Base-by-base conservation (phyloP, 805 yeast genomes). In the Candida tibetensis region DNA sequence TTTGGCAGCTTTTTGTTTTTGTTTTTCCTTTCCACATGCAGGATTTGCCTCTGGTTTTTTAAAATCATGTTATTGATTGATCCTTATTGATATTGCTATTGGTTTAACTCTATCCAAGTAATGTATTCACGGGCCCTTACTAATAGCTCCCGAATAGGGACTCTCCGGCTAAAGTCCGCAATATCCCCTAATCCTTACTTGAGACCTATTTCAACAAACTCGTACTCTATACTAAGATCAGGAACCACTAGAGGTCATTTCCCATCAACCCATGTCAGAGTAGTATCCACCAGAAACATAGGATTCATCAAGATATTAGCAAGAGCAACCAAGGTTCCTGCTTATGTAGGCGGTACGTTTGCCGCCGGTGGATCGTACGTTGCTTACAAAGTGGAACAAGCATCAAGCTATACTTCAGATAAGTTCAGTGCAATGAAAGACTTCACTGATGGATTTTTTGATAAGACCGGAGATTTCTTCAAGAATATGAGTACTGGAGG, bases 341-440 rank as follows among this genome's bases (percentile, higher is more conserved):
- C 88, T 0, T 82, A 82, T 45, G 66, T 89, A 0, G 98, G 97
- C 2, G 90, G 95, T 5, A 89, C 95, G 0, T 62, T 89, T 25
- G 96, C 95, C 2, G 98, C 97, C 8, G 96, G 95, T 5, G 95
- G 96, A 0, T 83, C 95, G 2, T 93, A 89, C 56, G 81, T 91
- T 34, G 88, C 90, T 14, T 90, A 90, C 60, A 91, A 93, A 58
- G 85, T 90, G 7, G 95, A 89, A 37, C 95, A 91, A 60, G 95
- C 95, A 1, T 72, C 86, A 0, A 69, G 59, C 27, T 86, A 76
- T 50, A 78, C 96, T 0, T 71, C 71, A 38, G 95, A 85, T 43
- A 78, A 79, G 53, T 50, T 91, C 30, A 69, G 71, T 6, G 69
- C 78, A 41, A 67, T 82, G 17, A 77, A 77, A 38, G 96, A 83